These are phyloP conservation scores for Salicornia ramosissima DNA, from an alignment of 148 eudicot species.

Conservation along the genomic window DNA sequence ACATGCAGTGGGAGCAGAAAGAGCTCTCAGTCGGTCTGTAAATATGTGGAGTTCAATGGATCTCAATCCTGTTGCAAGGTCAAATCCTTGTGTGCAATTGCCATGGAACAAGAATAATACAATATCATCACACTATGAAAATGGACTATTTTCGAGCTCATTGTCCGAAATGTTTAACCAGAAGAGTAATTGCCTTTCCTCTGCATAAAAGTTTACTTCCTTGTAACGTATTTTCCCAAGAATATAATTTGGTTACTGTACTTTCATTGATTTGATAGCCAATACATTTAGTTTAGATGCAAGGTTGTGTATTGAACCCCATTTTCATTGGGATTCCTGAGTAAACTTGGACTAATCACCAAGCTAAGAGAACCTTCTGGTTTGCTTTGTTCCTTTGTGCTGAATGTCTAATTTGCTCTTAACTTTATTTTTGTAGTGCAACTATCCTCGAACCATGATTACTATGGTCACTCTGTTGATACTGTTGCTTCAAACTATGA, in stretches of 20 bases:
- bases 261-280: background rate
- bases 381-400: background rate
- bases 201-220: background rate
- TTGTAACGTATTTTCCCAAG: background rate
- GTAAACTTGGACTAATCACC: too few species aligned
- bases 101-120: slow-evolving; percentile 37
- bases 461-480: slow-evolving; percentile 50
- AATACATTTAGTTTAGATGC: too few species aligned
- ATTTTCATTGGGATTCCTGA: too few species aligned
- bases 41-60: slow-evolving; percentile 38
- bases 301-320: too few species aligned
- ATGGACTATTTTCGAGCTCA: slow-evolving; percentile 75
- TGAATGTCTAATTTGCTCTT: background rate
- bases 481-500: slow-evolving; percentile 51
- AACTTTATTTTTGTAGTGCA: slow-evolving; percentile 41
- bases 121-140: slow-evolving; percentile 48
- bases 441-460: slow-evolving; percentile 38
- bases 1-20: slow-evolving; percentile 50
- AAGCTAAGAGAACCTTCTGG: too few species aligned
- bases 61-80: slow-evolving; percentile 31
- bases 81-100: slow-evolving; percentile 28
- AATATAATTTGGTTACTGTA: background rate
- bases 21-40: slow-evolving; percentile 41
- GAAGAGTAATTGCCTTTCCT: slow-evolving; percentile 48
- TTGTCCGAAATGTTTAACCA: slow-evolving; percentile 57